Evolutionary conservation across 163 green algal genomes (phyloP), one percentile per base, ranked within the genome.

Genomic region (Scenedesmus sp.): DNA sequence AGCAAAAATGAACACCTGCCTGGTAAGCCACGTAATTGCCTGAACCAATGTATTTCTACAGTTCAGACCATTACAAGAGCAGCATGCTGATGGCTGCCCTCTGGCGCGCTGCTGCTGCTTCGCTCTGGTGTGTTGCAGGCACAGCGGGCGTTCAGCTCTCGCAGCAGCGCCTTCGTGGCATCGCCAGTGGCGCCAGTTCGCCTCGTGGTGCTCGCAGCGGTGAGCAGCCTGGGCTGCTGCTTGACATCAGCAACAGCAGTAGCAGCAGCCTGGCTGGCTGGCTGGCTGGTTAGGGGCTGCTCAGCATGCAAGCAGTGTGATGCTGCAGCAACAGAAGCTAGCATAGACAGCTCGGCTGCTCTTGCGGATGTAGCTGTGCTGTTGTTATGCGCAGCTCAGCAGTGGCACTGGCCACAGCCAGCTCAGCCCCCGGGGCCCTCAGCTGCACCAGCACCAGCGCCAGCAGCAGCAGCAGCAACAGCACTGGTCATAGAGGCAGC

Each of bases 101-200:
- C 56, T 74, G 23, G 70, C 70, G 2, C 46, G 18, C 67, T 77
- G 23, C 70, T 79, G 23, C 0, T 79, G 70, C 15, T 23, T 79
- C 59, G 8, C 70, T 79, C 23, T 55, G 46, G 5, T 15, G 7
- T 67, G n/a, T 60, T 86, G 12, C 77, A 88, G 88, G 88, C 54
- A 52, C 87, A 86, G 34, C 74, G 73, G 74, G 87, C 88, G 54
- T 84, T 92, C 88, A 79, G 81, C 64, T 92, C 88, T 87, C 88
- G 88, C 60, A 87, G 79, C 62, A 92, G 88, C 59, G 88, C 88
- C 81, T 92, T 92, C 20, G 88, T 92, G 88, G 81, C 88, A 13
- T 92, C 88, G 9, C 88, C 88, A 82, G 88, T 92, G 23, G 88
- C 87, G 10, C 87, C 87, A 46, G 76, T 62, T 12, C 55, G 76